Evolutionary conservation across 768 basidiomycete species (phyloP).

Genomic region (Piloderma croceum): DNA sequence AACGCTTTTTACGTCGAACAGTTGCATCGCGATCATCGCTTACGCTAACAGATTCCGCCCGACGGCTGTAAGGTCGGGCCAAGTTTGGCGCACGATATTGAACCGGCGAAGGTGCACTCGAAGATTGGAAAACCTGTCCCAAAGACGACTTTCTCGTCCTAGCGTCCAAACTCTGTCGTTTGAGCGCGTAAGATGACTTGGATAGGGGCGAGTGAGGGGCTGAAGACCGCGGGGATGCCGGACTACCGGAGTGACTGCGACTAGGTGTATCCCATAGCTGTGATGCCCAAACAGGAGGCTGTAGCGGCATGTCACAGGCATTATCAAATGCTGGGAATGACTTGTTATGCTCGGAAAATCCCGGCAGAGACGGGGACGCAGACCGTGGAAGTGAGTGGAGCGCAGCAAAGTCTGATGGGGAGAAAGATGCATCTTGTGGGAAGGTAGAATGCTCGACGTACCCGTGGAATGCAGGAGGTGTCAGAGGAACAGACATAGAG

Average conservation of each 20-base stretch:
- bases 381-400: conserved; percentile 60
- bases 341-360: conserved; percentile 39
- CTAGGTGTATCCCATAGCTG: conserved; percentile 60
- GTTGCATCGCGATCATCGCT: conserved; percentile 68
- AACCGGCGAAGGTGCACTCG: conserved; percentile 60
- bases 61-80: conserved; percentile 57
- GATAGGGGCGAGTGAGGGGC: conserved; percentile 43
- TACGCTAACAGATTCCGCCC: conserved; percentile 59
- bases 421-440: conserved; percentile 47
- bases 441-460: conserved; percentile 45
- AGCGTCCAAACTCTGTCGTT: conserved; percentile 31
- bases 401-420: conserved; percentile 56
- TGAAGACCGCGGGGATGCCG: conserved; percentile 40
- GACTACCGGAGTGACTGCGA: too few relatives aligned
- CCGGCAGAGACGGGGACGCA: conserved; percentile 50
- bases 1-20: conserved; percentile 55
- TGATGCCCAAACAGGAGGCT: conserved; percentile 59
- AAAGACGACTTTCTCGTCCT: conserved; percentile 44
- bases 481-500: conserved; percentile 30
- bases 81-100: conserved; percentile 44
- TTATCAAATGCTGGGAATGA: conserved; percentile 42
- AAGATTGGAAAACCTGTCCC: conserved; percentile 58
- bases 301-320: conserved; percentile 53
- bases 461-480: conserved; percentile 42
- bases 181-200: conserved; percentile 37